Evolutionary conservation across 2,329 filamentous ascomycete genomes (phyloP).

Genomic region (Harringtonia lauricola): DNA sequence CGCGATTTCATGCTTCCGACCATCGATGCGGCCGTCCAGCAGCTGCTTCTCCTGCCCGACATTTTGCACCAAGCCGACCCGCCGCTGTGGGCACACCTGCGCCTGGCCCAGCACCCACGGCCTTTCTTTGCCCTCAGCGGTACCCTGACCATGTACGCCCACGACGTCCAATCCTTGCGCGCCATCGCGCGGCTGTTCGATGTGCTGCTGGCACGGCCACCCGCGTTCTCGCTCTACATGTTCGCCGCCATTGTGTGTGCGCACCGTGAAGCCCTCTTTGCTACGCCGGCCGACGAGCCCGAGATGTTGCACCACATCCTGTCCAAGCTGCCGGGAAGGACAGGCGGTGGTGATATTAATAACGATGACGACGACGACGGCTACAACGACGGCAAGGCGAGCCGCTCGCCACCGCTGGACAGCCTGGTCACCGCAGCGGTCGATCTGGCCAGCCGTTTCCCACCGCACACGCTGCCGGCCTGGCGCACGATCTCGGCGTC

Average conservation of each 20-base stretch:
- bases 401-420: slow-evolving; percentile 44
- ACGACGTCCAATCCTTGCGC: slow-evolving; percentile 83
- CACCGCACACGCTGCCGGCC: slow-evolving; percentile 59
- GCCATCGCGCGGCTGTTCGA: slow-evolving; percentile 90
- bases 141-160: slow-evolving; percentile 90
- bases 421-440: slow-evolving; percentile 57
- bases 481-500: slow-evolving; percentile 64
- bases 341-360: neutral
- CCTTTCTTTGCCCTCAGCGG: slow-evolving; percentile 92
- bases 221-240: slow-evolving; percentile 82
- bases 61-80: slow-evolving; percentile 66
- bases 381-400: slow-evolving; percentile 62
- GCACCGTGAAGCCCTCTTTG: slow-evolving; percentile 73
- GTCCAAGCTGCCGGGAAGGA: slow-evolving; percentile 63
- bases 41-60: slow-evolving; percentile 78
- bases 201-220: slow-evolving; percentile 75
- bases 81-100: slow-evolving; percentile 62
- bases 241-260: slow-evolving; percentile 81
- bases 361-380: slow-evolving; percentile 22
- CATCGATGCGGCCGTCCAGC: slow-evolving; percentile 67
- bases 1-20: slow-evolving; percentile 96
- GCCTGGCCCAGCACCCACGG: slow-evolving; percentile 43
- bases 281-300: slow-evolving; percentile 69
- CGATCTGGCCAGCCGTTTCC: slow-evolving; percentile 50
- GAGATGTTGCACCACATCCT: slow-evolving; percentile 88